Conservation (phyloP, 192 early-diverging fungal genomes). For the Mycoemilia scoparia region DNA sequence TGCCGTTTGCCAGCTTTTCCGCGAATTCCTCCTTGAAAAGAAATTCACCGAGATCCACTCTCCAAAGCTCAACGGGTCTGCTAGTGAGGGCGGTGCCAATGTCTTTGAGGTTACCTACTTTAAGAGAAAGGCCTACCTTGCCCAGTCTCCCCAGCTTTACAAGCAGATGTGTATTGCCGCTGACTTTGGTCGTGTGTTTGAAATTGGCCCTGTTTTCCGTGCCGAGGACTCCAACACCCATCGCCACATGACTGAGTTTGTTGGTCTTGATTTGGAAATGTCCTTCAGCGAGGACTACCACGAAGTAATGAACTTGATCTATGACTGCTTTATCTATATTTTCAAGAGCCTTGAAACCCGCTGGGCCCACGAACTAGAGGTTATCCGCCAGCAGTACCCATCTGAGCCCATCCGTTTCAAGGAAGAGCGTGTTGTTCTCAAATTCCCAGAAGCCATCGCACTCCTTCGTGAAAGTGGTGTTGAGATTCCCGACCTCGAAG, state of each 20-base stretch:
- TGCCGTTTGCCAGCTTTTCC: slow-evolving; percentile 83
- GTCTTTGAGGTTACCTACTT: slow-evolving; percentile 98
- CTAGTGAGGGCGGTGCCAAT: slow-evolving; percentile 92
- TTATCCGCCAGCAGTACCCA: slow-evolving; percentile 76
- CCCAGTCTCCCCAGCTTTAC: slow-evolving; percentile 97
- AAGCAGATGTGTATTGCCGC: slow-evolving; percentile 98
- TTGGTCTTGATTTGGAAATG: slow-evolving; percentile 98
- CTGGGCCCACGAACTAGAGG: slow-evolving; percentile 66
- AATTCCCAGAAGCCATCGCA: slow-evolving; percentile 77
- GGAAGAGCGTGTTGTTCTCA: slow-evolving; percentile 61
- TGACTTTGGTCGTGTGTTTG: slow-evolving; percentile 96
- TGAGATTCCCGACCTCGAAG: slow-evolving; percentile 84
- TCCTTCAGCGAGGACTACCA: slow-evolving; percentile 98
- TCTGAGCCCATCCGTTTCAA: slow-evolving; percentile 78
- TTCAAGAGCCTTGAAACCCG: slow-evolving; percentile 74
- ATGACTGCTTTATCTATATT: slow-evolving; percentile 79
- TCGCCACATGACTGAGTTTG: slow-evolving; percentile 97
- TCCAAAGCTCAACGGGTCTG: slow-evolving; percentile 87
- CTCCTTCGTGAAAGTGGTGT: slow-evolving; percentile 74
- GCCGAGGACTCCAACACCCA: slow-evolving; percentile 96
- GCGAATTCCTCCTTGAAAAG: slow-evolving; percentile 70
- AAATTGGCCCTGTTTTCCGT: slow-evolving; percentile 95
- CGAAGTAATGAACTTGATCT: slow-evolving; percentile 87
- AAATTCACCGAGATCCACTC: slow-evolving; percentile 93
- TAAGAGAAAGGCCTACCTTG: slow-evolving; percentile 79